Evolutionary conservation across 1,284 basidiomycete genomes (phyloP).

Genomic region (Trichosporon ovoides): DNA sequence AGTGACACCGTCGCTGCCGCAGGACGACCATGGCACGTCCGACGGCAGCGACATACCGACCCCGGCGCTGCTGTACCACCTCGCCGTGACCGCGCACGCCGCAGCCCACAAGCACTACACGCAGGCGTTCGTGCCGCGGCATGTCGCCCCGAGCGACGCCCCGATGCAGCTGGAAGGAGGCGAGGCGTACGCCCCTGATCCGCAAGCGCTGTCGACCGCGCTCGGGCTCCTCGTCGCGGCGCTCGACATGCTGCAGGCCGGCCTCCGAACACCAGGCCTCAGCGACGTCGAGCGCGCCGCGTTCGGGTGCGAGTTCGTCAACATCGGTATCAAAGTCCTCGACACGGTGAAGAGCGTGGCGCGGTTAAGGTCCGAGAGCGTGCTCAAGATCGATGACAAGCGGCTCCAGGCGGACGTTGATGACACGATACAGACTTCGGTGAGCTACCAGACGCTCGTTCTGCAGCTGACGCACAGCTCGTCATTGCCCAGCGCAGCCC

Average conservation of each 20-base stretch:
- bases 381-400: constrained; percentile 13
- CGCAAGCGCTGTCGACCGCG: constrained; percentile 24
- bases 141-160: neutral
- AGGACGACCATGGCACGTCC: neutral
- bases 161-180: constrained; percentile 13
- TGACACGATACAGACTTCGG: constrained; percentile 21
- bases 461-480: constrained; percentile 18
- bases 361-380: neutral
- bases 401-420: constrained; percentile 26
- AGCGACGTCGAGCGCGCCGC: constrained; percentile 34
- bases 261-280: constrained; percentile 19
- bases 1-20: constrained; percentile 1
- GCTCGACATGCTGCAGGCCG: constrained; percentile 31
- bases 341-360: constrained; percentile 4
- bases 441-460: constrained; percentile 9
- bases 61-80: constrained; percentile 31
- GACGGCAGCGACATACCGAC: neutral
- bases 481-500: constrained; percentile 20
- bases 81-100: constrained; percentile 31
- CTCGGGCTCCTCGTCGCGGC: constrained; percentile 30
- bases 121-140: constrained; percentile 36
- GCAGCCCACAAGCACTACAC: constrained; percentile 29
- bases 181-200: constrained; percentile 21
- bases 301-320: constrained; percentile 33
- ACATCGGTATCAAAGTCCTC: constrained; percentile 33